Evolutionary conservation across 2,329 filamentous ascomycete genomes (phyloP).

Genomic region (Cladorrhinum sp.): DNA sequence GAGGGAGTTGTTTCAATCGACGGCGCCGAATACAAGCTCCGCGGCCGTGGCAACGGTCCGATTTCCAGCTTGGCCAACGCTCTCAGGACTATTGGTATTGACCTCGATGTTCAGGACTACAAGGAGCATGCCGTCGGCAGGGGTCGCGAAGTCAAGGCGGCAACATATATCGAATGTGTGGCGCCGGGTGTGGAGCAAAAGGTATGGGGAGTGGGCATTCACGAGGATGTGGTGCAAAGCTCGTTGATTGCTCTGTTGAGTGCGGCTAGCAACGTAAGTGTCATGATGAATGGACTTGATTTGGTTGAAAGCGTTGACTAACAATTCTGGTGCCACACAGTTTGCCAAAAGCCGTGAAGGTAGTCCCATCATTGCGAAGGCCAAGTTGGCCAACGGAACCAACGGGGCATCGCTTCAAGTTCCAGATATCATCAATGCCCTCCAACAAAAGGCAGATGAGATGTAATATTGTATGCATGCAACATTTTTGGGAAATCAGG

Average conservation of each 20-base stretch:
- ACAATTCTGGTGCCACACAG: not conserved
- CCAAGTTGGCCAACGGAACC: conserved; percentile 43
- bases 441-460: conserved; percentile 36
- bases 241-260: conserved; percentile 81
- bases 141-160: conserved; percentile 83
- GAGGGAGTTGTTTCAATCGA: conserved; percentile 82
- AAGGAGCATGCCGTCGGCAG: conserved; percentile 91
- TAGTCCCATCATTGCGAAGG: conserved; percentile 63
- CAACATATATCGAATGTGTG: conserved; percentile 89
- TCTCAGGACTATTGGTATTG: conserved; percentile 72
- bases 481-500: not conserved
- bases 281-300: conserved; percentile 3
- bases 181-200: conserved; percentile 63
- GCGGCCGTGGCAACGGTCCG: conserved; percentile 82
- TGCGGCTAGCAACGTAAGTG: conserved; percentile 81
- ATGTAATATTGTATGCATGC: conserved; percentile 19
- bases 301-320: not conserved
- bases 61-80: conserved; percentile 86
- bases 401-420: conserved; percentile 26
- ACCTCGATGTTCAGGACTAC: conserved; percentile 89
- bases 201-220: conserved; percentile 88
- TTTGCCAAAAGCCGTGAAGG: conserved; percentile 69
- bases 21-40: conserved; percentile 71
- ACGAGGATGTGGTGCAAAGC: conserved; percentile 88
- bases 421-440: conserved; percentile 32